Base-by-base conservation (phyloP, 1,139 yeast genomes). In the Hanseniaspora uvarum region DNA sequence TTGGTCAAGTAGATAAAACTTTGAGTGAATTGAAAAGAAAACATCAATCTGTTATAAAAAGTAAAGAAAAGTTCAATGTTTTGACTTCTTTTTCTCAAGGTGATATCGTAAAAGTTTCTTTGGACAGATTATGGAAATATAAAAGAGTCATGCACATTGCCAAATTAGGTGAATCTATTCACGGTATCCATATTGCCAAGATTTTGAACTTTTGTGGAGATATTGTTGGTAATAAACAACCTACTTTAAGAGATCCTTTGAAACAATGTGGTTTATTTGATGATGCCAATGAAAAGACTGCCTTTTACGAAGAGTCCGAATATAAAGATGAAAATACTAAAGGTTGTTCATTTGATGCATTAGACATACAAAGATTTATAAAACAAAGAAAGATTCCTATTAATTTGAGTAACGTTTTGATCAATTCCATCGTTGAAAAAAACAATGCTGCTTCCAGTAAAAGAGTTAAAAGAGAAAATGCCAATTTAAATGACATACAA, bases 171-270 rank as follows among this genome's bases (percentile, higher is more conserved):
- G 74, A 74, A 40, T 80, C 83, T 49, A 75, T 89, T 56, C 69
- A 88, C 46, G 98, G 98, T 6, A 68, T 74, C 12, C 68, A 83
- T 3, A 74, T 94, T 0, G 76, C 94, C 0, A 70, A 73, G 52
- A 75, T 94, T 7, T 92, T 84, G 73, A 75, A 53, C 68, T 75
- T 8, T 79, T 83, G 6, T 73, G 92, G 58, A 63, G 69, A 44
- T 64, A 76, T 40, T 72, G 85, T 33, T 96, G 88, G 65, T 73
- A 72, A 55, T 69, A 71, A 48, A 72, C 83, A 6, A 79, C 82
- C 11, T 66, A 65, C 24, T 67, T 72, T 8, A 7, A 57, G 63
- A 7, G 64, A 69, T 54, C 72, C 72, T 4, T 54, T 70, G 12
- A 58, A 60, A 2, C 60, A 65, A 52, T 68, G 72, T 7, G 74